Conservation (phyloP, 805 yeast species). For the Cyberlindnera xylosilytica region DNA sequence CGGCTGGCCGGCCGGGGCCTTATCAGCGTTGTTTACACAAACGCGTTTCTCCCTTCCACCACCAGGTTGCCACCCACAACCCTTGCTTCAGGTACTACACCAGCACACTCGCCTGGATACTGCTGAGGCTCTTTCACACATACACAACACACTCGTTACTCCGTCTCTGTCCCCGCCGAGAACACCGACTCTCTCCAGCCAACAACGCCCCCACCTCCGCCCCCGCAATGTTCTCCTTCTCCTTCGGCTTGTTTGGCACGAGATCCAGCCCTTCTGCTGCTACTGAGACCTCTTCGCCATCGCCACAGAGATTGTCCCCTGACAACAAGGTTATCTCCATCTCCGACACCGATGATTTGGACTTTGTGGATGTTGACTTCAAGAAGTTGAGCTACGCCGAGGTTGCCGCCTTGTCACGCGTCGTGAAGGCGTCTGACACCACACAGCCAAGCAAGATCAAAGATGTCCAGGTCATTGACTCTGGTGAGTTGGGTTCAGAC, state of each 20-base stretch:
- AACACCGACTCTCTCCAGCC: too few relatives aligned
- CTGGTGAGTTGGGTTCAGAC: constrained; percentile 17
- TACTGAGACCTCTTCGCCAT: background rate
- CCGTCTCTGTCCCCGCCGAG: background rate
- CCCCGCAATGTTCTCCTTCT: constrained; percentile 13
- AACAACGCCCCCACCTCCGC: too few relatives aligned
- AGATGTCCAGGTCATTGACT: constrained; percentile 14
- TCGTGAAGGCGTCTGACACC: constrained; percentile 7
- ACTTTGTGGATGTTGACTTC: constrained; percentile 43
- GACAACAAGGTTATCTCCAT: constrained; percentile 19
- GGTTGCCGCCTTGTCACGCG: constrained; percentile 37
- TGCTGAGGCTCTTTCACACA: too few relatives aligned
- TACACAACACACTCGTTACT: background rate
- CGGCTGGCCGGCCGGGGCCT: constrained; percentile 1
- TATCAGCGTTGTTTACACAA: constrained; percentile 15
- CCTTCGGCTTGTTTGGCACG: constrained; percentile 5
- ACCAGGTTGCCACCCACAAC: background rate
- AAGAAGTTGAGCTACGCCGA: constrained; percentile 53
- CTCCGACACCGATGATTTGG: constrained; percentile 31
- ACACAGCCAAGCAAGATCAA: background rate
- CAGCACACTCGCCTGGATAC: too few relatives aligned
- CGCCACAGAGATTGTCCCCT: constrained; percentile 14
- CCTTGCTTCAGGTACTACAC: background rate
- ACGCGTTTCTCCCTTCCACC: constrained; percentile 7
- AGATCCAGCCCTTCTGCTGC: background rate